Percentiles rank a stretch among this genome's conserved stretches.
These are phyloP conservation scores for Elongisporangium undulatum DNA, from an alignment of 352 stramenopile genomes.

Conservation along the genomic window DNA sequence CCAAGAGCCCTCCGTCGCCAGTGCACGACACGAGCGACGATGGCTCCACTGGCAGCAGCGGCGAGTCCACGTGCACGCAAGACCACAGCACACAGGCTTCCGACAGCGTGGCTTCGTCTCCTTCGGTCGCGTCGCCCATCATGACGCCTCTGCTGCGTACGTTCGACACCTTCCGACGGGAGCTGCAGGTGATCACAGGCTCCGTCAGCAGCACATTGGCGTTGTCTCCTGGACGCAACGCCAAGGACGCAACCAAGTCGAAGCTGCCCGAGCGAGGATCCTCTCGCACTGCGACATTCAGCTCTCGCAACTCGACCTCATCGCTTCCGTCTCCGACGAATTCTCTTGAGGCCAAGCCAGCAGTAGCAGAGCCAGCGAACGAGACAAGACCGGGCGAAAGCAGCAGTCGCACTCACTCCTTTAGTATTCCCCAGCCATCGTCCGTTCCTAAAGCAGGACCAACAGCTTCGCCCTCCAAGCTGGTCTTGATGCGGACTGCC, in stretches of 20 bases:
- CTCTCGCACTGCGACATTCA: not conserved
- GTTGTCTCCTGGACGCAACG: not conserved
- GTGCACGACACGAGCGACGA: slow-evolving; percentile 37
- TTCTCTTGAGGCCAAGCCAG: slow-evolving; percentile 2
- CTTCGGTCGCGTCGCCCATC: slow-evolving; percentile 1
- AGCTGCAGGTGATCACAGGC: slow-evolving; percentile 28
- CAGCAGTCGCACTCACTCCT: not conserved
- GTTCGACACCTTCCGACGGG: slow-evolving; percentile 61
- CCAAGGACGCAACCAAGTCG: not conserved
- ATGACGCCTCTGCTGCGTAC: slow-evolving; percentile 37
- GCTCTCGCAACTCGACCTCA: not conserved
- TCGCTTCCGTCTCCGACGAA: slow-evolving; percentile 11
- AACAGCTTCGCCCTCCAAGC: not conserved
- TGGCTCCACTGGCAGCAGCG: slow-evolving; percentile 28
- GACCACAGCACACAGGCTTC: slow-evolving; percentile 10
- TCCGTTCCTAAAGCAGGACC: not conserved
- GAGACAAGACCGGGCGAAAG: not conserved
- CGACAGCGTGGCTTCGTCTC: slow-evolving; percentile 3
- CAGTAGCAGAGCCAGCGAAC: not conserved
- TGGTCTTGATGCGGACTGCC: not conserved
- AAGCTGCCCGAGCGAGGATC: not conserved
- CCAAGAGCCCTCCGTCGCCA: slow-evolving; percentile 43
- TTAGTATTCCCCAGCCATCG: too few relatives aligned
- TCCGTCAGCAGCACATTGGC: not conserved
- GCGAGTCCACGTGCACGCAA: slow-evolving; percentile 10